Conservation (phyloP, 2,329 filamentous ascomycete genomes). For the Mycocentrospora acerina region DNA sequence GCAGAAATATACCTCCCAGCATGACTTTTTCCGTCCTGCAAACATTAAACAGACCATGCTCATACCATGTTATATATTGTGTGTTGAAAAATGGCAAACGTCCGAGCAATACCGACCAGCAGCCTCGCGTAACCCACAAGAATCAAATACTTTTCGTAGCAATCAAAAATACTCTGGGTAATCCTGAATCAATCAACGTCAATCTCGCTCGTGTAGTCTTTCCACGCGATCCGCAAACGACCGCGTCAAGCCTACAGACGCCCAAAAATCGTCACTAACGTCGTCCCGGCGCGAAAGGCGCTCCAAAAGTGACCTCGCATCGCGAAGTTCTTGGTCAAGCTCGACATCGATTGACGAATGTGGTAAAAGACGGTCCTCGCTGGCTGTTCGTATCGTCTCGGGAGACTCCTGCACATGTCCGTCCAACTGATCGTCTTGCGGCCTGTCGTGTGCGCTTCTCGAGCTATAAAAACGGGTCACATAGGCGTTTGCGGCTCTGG, state of each 20-base stretch:
- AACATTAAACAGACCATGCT: too few relatives aligned
- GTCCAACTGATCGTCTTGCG: constrained; percentile 16
- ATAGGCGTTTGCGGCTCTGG: constrained; percentile 29
- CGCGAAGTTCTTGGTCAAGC: constrained; percentile 52
- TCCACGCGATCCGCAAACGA: constrained; percentile 38
- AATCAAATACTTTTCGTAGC: constrained; percentile 1
- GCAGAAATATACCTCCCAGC: too few relatives aligned
- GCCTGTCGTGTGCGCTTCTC: constrained; percentile 5
- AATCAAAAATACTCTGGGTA: too few relatives aligned
- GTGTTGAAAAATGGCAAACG: too few relatives aligned
- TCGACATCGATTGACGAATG: constrained; percentile 26
- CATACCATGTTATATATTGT: too few relatives aligned
- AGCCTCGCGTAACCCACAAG: constrained; percentile 2
- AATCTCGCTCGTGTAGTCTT: constrained; percentile 35
- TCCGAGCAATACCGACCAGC: not conserved
- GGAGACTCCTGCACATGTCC: constrained; percentile 13
- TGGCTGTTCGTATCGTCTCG: not conserved
- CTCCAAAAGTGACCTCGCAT: constrained; percentile 72
- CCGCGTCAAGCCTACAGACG: constrained; percentile 45
- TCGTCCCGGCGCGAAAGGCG: constrained; percentile 70
- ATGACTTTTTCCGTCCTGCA: too few relatives aligned
- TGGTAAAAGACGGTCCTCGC: constrained; percentile 2
- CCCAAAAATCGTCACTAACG: constrained; percentile 82
- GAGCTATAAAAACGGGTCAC: constrained; percentile 31
- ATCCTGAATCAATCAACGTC: constrained; percentile 22